Conservation (phyloP, 2,329 filamentous ascomycete genomes). For the Sphaerulina musiva region DNA sequence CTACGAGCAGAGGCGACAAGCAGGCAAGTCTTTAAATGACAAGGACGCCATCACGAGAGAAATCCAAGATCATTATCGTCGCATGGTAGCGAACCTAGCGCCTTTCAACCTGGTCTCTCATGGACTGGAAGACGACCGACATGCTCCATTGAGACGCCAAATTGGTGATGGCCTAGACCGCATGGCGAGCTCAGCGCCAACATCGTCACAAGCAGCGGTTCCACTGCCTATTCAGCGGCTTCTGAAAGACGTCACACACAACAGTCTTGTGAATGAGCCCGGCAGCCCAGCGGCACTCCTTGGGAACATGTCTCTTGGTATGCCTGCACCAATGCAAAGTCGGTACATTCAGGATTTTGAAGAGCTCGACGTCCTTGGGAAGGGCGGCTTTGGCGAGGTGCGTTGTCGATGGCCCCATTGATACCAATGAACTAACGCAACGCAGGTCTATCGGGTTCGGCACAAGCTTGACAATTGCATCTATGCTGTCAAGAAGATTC, state of each 20-base stretch:
- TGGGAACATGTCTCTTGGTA: slow-evolving; percentile 15
- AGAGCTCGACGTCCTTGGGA: slow-evolving; percentile 53
- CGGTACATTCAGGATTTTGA: slow-evolving; percentile 48
- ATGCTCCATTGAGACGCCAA: slow-evolving; percentile 31
- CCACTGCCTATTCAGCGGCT: slow-evolving; percentile 17
- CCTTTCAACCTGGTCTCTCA: slow-evolving; percentile 33
- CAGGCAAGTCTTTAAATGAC: slow-evolving; percentile 6
- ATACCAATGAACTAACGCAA: slow-evolving; percentile 51
- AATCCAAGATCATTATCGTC: slow-evolving; percentile 36
- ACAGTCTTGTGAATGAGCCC: not conserved
- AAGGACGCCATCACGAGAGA: slow-evolving; percentile 36
- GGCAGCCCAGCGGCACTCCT: slow-evolving; percentile 13
- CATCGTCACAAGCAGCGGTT: slow-evolving; percentile 3
- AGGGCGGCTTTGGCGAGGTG: slow-evolving; percentile 55
- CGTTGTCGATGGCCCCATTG: slow-evolving; percentile 57
- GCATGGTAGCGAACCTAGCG: slow-evolving; percentile 35
- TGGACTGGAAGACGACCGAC: slow-evolving; percentile 35
- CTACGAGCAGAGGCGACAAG: slow-evolving; percentile 27
- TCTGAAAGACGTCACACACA: slow-evolving; percentile 15
- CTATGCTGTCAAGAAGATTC: slow-evolving; percentile 63
- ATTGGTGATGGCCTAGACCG: slow-evolving; percentile 37
- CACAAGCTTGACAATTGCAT: slow-evolving; percentile 56
- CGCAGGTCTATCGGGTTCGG: slow-evolving; percentile 51
- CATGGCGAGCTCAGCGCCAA: slow-evolving; percentile 5
- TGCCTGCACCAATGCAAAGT: slow-evolving; percentile 31